These are phyloP conservation scores for Mycena albidolilacea DNA, from an alignment of 768 basidiomycete species.

Conservation along the genomic window DNA sequence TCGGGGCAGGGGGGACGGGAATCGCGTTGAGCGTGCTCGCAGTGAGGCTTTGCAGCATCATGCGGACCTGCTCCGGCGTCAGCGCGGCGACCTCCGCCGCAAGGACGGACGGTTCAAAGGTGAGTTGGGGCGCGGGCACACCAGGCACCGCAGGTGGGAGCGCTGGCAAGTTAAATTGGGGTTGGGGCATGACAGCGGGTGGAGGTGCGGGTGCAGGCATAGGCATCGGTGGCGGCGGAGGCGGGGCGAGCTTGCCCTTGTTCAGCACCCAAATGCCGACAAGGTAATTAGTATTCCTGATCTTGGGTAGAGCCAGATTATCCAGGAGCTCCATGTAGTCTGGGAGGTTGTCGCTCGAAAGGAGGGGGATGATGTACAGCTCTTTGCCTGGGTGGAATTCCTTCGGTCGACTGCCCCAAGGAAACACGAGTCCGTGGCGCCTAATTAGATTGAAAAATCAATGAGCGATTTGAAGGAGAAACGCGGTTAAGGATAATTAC, in stretches of 20 bases:
- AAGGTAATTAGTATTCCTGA: slow-evolving; percentile 75
- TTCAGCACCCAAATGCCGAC: slow-evolving; percentile 89
- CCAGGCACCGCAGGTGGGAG: slow-evolving; percentile 37
- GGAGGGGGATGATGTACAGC: slow-evolving; percentile 87
- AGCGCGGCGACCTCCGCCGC: slow-evolving; percentile 81
- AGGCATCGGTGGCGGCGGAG: slow-evolving; percentile 47
- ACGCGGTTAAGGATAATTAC: slow-evolving; percentile 59
- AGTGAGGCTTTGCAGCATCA: slow-evolving; percentile 73
- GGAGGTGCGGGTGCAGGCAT: slow-evolving; percentile 34
- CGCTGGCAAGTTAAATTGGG: slow-evolving; percentile 40
- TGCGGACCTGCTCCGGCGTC: slow-evolving; percentile 83
- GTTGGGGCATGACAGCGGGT: slow-evolving; percentile 7
- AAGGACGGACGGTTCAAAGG: slow-evolving; percentile 65
- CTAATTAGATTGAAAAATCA: slow-evolving; percentile 54
- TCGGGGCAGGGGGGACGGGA: slow-evolving; percentile 46
- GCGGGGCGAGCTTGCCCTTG: slow-evolving; percentile 81
- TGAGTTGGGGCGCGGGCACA: slow-evolving; percentile 47
- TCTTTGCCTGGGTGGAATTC: slow-evolving; percentile 87
- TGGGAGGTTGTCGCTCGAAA: slow-evolving; percentile 76
- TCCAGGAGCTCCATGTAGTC: slow-evolving; percentile 91
- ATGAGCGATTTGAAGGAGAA: slow-evolving; percentile 28
- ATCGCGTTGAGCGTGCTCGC: slow-evolving; percentile 52
- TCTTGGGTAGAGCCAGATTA: slow-evolving; percentile 76
- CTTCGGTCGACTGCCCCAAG: slow-evolving; percentile 85
- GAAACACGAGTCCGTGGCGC: slow-evolving; percentile 89